These are phyloP conservation scores for Fraxinus albicans DNA, from an alignment of 305 asterid species.

Conservation along the genomic window DNA sequence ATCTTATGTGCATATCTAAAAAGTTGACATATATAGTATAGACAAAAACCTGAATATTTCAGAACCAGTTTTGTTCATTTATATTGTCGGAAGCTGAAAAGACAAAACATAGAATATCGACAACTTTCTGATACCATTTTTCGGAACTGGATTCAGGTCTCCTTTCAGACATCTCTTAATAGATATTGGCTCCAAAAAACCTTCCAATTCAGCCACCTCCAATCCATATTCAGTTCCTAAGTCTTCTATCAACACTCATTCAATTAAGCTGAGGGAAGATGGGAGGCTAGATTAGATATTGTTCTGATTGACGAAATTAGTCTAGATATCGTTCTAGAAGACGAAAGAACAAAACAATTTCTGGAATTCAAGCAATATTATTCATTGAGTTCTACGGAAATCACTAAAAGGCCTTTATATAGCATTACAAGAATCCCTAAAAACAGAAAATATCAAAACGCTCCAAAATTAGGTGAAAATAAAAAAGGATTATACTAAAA, in stretches of 20 bases:
- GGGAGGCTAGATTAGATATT: no score
- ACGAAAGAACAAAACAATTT: no score
- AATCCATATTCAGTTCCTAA: neutral
- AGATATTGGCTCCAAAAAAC: conserved; percentile 7
- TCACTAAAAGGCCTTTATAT: no score
- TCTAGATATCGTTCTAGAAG: no score
- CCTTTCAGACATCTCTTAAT: conserved; percentile 9
- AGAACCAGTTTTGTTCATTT: neutral
- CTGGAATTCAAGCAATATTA: no score
- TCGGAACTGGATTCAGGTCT: conserved; percentile 22
- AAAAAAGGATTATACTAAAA: no score
- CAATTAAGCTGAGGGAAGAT: neutral
- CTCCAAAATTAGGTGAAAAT: no score
- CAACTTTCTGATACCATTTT: conserved; percentile 15
- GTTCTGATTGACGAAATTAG: no score
- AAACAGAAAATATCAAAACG: no score
- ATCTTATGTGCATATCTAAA: neutral
- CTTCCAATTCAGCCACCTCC: conserved; percentile 6
- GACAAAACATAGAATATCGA: conserved; percentile 20
- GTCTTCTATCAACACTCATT: neutral
- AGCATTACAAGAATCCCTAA: no score
- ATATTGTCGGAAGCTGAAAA: conserved; percentile 19
- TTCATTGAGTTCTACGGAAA: no score
- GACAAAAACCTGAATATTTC: conserved; percentile 32
- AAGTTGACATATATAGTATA: neutral